Evolutionary conservation across 1,139 yeast species (phyloP).

Genomic region (Candida sanyaensis): DNA sequence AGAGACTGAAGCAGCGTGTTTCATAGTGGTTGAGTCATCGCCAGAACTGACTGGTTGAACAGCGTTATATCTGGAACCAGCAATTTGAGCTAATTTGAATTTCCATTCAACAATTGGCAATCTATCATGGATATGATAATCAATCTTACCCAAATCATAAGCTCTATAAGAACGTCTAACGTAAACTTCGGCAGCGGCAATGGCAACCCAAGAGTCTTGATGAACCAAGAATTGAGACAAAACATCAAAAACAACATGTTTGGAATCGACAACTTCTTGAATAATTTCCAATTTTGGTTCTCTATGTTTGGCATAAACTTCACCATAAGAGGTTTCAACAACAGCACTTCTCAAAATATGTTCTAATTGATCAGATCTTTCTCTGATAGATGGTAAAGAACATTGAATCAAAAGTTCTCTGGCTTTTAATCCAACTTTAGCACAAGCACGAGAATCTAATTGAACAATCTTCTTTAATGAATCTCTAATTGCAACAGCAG

Average conservation of each 20-base stretch:
- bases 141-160: constrained; percentile 78
- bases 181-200: constrained; percentile 97
- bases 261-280: constrained; percentile 92
- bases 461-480: constrained; percentile 80
- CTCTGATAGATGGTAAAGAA: constrained; percentile 92
- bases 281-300: constrained; percentile 80
- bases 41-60: constrained; percentile 45
- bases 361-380: constrained; percentile 95
- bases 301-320: constrained; percentile 71
- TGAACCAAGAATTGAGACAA: constrained; percentile 86
- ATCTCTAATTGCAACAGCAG: constrained; percentile 70
- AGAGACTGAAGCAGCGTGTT: constrained; percentile 89
- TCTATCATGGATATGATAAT: constrained; percentile 59
- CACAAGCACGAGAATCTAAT: constrained; percentile 84
- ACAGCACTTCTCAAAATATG: constrained; percentile 93
- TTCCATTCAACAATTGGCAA: constrained; percentile 84
- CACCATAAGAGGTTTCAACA: constrained; percentile 87
- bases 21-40: constrained; percentile 47
- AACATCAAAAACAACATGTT: constrained; percentile 94
- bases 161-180: constrained; percentile 97
- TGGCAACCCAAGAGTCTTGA: constrained; percentile 82
- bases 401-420: constrained; percentile 96
- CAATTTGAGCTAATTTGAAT: constrained; percentile 68
- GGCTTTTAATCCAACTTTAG: constrained; percentile 94
- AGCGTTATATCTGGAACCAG: constrained; percentile 67